Evolutionary conservation across 352 stramenopile species (phyloP).

Genomic region (Phytophthora cajani): DNA sequence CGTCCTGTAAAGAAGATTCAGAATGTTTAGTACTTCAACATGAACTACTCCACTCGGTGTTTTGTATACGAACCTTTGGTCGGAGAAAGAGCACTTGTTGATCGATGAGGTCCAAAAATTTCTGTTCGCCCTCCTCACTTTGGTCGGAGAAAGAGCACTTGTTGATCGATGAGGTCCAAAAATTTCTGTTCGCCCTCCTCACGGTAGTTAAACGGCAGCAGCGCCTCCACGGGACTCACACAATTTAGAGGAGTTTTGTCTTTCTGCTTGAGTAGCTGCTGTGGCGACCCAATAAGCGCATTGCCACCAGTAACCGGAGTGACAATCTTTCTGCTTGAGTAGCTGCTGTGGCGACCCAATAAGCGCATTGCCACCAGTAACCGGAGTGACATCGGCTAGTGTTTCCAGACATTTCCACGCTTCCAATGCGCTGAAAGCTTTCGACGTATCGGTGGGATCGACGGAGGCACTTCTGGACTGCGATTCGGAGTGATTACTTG

Average conservation of each 20-base stretch:
- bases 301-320: conserved; percentile 29
- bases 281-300: conserved; percentile 43
- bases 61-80: conserved; percentile 57
- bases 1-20: conserved; percentile 32
- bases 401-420: conserved; percentile 77
- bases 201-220: conserved; percentile 69
- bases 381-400: conserved; percentile 41
- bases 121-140: conserved; percentile 72
- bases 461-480: neutral
- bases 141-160: conserved; percentile 64
- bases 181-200: conserved; percentile 71
- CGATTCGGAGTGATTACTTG: neutral
- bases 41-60: neutral
- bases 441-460: conserved; percentile 16
- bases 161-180: conserved; percentile 61
- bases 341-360: conserved; percentile 57
- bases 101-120: conserved; percentile 75
- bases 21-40: neutral
- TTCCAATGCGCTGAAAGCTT: conserved; percentile 60
- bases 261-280: conserved; percentile 53
- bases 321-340: conserved; percentile 44
- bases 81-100: conserved; percentile 55
- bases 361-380: conserved; percentile 28
- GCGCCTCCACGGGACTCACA: conserved; percentile 55
- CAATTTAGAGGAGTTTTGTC: conserved; percentile 53